These are phyloP conservation scores for Friedmanniomyces endolithicus DNA, from an alignment of 495 filamentous ascomycete species.

Conservation along the genomic window DNA sequence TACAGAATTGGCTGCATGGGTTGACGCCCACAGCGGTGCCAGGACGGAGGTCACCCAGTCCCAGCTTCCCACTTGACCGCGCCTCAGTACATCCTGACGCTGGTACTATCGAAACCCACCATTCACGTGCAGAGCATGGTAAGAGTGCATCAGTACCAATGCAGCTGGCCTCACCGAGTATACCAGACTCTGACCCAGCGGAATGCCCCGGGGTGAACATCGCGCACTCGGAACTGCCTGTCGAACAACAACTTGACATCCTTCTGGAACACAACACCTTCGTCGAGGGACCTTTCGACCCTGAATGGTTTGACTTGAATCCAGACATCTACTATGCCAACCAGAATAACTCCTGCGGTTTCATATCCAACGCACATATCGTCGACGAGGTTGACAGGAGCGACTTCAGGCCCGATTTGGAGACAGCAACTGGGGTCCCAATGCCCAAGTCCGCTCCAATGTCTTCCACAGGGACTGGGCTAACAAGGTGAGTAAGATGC, in stretches of 20 bases:
- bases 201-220: not conserved
- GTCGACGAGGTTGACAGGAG: slow-evolving; percentile 15
- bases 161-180: not conserved
- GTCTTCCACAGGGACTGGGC: not conserved
- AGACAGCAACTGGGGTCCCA: slow-evolving; percentile 1
- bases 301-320: slow-evolving; percentile 15
- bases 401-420: not conserved
- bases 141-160: not conserved
- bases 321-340: slow-evolving; percentile 6
- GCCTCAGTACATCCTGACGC: no score
- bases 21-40: no score
- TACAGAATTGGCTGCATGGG: no score
- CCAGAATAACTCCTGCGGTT: slow-evolving; percentile 15
- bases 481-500: not conserved
- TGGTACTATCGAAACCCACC: no score
- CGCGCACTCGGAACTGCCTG: not conserved
- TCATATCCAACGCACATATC: slow-evolving; percentile 13
- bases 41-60: no score
- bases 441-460: not conserved
- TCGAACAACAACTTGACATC: not conserved
- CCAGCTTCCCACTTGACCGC: no score
- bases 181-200: not conserved
- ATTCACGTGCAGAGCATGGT: not conserved
- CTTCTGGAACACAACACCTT: not conserved
- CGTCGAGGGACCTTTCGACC: slow-evolving; percentile 8